Evolutionary conservation across 371 early-diverging fungal species (phyloP), one percentile per base, ranked within the genome.

Genomic region (Mucor indicus): DNA sequence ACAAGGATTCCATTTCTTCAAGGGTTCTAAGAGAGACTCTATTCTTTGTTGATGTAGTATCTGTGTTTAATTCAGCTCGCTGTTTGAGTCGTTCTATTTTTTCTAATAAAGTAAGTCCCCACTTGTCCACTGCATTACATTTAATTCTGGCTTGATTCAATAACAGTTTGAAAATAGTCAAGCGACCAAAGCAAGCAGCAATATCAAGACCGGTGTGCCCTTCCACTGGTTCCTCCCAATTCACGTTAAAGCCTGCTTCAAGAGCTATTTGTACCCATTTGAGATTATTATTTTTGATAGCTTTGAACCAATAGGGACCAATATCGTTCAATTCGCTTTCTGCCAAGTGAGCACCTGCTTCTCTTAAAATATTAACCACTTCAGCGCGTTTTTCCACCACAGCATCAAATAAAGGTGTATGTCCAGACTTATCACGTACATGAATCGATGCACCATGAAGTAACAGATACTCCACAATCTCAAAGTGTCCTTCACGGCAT

Each of bases 391-490:
- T 74, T 22, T 79, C 67, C 6, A 77, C 64, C 3, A 88, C 83
- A 0, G 96, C 93, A 45, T 92, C 87, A 59, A 81, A 94, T 3
- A 98, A 64, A 0, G 97, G 93, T 1, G 95, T 91, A 55, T 93
- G 96, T 0, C 94, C 92, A 19, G 77, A 75, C 24, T 85, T 75
- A 68, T 96, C 96, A n/a, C 92, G 84, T 15, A 85, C 75, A 63
- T 98, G 97, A n/a, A 96, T 88, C 29, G 86, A 86, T 3, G 96
- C 93, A 1, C 98, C 98, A 44, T 89, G 84, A 17, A 74, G 57
- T 10, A 97, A 64, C 40, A 96, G 60, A 48, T 85, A 91, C 39
- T 88, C 79, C 0, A 87, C 87, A 13, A 84, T 77, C 1, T 73
- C 72, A 4, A 78, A 53, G 45, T 92, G 83, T 7, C 91, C 90